A percentile compares a stretch with the other conserved stretches of the same genome.
phyloP scores from a whole-genome alignment of 306 rosid species.

The Cyclanthera cordifolia region DNA sequence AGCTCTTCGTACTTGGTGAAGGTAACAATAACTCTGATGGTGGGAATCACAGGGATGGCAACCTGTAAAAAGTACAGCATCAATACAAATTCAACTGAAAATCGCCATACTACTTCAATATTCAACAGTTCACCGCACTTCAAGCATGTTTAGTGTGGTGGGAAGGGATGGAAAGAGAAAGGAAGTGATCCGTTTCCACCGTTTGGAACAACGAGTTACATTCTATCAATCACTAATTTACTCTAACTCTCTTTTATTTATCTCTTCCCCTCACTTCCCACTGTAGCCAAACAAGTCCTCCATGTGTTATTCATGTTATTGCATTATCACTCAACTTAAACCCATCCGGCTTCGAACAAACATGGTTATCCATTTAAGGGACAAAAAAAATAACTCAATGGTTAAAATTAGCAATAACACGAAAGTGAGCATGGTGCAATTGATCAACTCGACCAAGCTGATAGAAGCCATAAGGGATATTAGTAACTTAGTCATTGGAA shows the following conservation, averaged over 20 bases:
- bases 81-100: background rate
- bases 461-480: background rate
- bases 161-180: no score
- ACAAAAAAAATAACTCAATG: background rate
- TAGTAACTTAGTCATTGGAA: background rate
- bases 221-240: no score
- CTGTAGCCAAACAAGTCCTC: no score
- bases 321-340: background rate
- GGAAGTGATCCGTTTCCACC: no score
- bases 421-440: background rate
- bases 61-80: constrained; percentile 36
- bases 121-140: background rate
- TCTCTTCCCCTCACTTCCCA: no score
- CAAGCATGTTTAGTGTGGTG: no score
- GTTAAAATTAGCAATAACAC: background rate
- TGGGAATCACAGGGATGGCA: constrained; percentile 96
- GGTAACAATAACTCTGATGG: constrained; percentile 76
- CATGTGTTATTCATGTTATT: no score
- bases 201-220: no score
- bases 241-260: no score
- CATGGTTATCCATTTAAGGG: background rate
- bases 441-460: background rate
- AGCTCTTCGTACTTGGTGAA: constrained; percentile 90
- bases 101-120: background rate
- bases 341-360: background rate